Evolutionary conservation across 495 filamentous ascomycete species (phyloP).

Genomic region (Daldinia bambusicola): DNA sequence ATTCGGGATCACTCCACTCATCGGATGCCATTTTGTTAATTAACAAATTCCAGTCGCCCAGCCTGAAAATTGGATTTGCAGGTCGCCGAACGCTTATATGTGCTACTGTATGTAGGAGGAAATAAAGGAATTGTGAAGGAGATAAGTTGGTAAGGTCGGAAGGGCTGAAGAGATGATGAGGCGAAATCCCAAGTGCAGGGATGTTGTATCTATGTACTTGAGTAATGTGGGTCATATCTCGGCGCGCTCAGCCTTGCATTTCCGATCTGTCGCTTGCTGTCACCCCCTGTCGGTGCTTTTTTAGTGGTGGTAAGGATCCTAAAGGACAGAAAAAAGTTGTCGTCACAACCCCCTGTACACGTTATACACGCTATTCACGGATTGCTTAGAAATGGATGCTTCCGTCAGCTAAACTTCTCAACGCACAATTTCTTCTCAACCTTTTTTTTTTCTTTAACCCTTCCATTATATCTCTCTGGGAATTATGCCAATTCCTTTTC

Average conservation of each 20-base stretch:
- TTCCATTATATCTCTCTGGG: slow-evolving; percentile 73
- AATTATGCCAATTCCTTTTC: slow-evolving; percentile 83
- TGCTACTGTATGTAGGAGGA: neutral
- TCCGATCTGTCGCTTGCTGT: slow-evolving; percentile 31
- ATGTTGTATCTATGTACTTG: neutral
- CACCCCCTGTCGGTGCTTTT: slow-evolving; percentile 19
- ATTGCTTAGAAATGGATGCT: slow-evolving; percentile 28
- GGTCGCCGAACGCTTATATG: neutral
- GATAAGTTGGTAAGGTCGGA: neutral
- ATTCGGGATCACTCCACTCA: slow-evolving; percentile 51
- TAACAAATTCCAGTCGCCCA: neutral
- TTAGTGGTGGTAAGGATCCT: neutral
- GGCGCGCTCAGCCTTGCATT: slow-evolving; percentile 36
- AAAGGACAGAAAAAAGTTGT: slow-evolving; percentile 27
- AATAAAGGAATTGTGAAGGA: neutral
- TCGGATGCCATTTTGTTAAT: slow-evolving; percentile 30
- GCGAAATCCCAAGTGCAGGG: slow-evolving; percentile 30
- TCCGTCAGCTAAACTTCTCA: slow-evolving; percentile 23
- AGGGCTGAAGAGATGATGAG: slow-evolving; percentile 28
- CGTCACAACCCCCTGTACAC: slow-evolving; percentile 31
- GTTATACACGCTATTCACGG: neutral
- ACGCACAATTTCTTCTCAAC: neutral
- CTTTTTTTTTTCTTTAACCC: slow-evolving; percentile 47
- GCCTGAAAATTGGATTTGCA: neutral
- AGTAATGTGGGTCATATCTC: slow-evolving; percentile 9